These are phyloP conservation scores for Bruguiera parviflora DNA, from an alignment of 345 rosid species.

Conservation along the genomic window DNA sequence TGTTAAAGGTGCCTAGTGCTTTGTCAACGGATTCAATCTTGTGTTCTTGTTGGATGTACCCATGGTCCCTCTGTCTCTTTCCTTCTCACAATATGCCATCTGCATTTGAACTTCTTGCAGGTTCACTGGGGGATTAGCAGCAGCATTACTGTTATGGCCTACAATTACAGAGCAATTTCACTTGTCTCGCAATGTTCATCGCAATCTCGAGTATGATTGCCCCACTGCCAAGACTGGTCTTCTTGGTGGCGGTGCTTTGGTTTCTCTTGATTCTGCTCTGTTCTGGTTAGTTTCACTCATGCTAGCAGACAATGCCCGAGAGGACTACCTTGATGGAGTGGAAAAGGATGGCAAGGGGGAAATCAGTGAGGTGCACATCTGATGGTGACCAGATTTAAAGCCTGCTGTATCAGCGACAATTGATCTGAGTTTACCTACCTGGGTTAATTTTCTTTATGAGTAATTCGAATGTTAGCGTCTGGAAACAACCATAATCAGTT, in stretches of 20 bases:
- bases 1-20: too few species aligned
- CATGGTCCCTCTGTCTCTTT: too few species aligned
- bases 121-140: conserved; percentile 56
- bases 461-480: too few species aligned
- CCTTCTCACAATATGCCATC: not conserved
- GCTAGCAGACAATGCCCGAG: conserved; percentile 78
- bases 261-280: conserved; percentile 70
- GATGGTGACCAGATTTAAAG: conserved; percentile 12
- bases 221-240: conserved; percentile 86
- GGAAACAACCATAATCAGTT: too few species aligned
- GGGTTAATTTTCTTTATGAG: too few species aligned
- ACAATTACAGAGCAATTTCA: conserved; percentile 73
- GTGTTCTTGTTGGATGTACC: too few species aligned
- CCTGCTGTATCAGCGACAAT: not conserved
- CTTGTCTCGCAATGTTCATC: conserved; percentile 55
- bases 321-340: conserved; percentile 74
- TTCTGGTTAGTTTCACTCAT: conserved; percentile 79
- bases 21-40: too few species aligned
- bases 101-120: conserved; percentile 18
- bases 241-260: conserved; percentile 82
- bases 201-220: conserved; percentile 42
- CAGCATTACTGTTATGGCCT: conserved; percentile 64
- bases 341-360: conserved; percentile 22
- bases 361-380: conserved; percentile 4
- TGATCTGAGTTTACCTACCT: too few species aligned